Evolutionary conservation across 768 basidiomycete genomes (phyloP).

Genomic region (Lactarius evosmus): DNA sequence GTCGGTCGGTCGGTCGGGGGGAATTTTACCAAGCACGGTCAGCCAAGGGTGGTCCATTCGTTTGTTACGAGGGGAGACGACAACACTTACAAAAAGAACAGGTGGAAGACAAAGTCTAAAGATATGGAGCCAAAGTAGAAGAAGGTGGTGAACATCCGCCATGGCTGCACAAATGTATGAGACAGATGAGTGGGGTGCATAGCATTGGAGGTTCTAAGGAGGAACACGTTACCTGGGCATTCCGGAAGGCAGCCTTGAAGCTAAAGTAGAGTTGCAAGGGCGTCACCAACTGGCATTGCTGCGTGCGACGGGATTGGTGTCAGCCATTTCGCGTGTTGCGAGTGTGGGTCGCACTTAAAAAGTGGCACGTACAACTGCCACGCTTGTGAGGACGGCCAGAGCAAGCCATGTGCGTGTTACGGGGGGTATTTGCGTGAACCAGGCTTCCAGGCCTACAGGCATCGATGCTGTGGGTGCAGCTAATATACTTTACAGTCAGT

Average conservation of each 20-base stretch:
- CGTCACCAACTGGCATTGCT: conserved; percentile 93
- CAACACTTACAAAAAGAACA: conserved; percentile 91
- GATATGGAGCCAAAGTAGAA: conserved; percentile 94
- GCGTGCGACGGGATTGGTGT: neutral
- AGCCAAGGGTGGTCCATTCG: neutral
- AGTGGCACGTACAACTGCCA: conserved; percentile 69
- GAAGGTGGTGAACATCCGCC: conserved; percentile 89
- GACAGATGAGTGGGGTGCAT: conserved; percentile 4
- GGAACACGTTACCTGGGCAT: conserved; percentile 59
- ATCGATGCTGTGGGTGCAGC: conserved; percentile 37
- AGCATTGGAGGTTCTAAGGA: too few relatives aligned
- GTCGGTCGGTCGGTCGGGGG: neutral
- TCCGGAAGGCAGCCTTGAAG: conserved; percentile 77
- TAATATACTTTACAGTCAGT: too few relatives aligned
- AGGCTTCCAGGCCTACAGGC: conserved; percentile 85
- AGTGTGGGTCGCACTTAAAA: neutral
- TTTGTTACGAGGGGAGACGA: neutral
- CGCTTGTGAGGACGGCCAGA: conserved; percentile 71
- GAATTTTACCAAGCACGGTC: neutral
- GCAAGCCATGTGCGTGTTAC: conserved; percentile 86
- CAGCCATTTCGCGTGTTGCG: neutral
- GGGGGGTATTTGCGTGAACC: conserved; percentile 89
- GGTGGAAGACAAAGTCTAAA: conserved; percentile 92
- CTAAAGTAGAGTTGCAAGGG: conserved; percentile 93
- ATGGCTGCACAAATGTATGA: conserved; percentile 51